Evolutionary conservation across 441 rosid genomes (phyloP), one percentile per base, ranked within the genome.

Genomic region (Erysimum pusillum): DNA sequence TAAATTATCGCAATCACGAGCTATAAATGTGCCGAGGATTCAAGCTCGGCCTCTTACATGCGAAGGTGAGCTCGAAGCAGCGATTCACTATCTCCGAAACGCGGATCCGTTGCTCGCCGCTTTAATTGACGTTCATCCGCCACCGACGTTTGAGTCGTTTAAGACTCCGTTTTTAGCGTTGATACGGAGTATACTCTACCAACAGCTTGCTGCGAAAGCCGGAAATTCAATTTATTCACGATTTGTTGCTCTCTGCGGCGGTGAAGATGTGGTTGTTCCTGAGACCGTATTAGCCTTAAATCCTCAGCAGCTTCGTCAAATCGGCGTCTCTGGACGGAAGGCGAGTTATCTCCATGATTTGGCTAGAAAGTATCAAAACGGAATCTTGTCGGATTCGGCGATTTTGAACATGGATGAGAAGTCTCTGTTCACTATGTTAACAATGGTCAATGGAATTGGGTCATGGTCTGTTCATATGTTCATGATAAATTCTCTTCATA

Each of bases 291-390:
- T 53, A 25, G 32, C 58, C 0, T 53, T 53, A 53, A 53, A 25
- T 53, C 58, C 58, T 12, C 58, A 53, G 58, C 34, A 53, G 58
- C 58, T 53, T 53, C 58, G 58, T 53, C 58, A 53, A 53, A 53
- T 53, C 4, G 58, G 58, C 4, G 58, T 53, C 2, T 53, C 58
- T n/a, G 58, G 58, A 53, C 34, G 58, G 7, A 53, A 53, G 9
- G 58, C 58, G 2, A 53, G 58, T 2, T 53, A 53, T 25, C 58
- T 53, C 22, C 58, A 53, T 12, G 58, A 53, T 25, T 13, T 53
- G 3, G 58, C 58, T 53, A 53, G 58, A 11, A 53, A 53, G 58
- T 53, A 22, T 53, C 58, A 53, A 22, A 53, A 53, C 9, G 58
- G 58, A 53, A 53, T 53, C 34, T 53, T 53, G 34, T 53, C 58